Percentiles rank a stretch among this genome's conserved stretches.
Evolutionary conservation across 257 asterid genomes (phyloP).

Genomic region (Craterostigma plantagineum): DNA sequence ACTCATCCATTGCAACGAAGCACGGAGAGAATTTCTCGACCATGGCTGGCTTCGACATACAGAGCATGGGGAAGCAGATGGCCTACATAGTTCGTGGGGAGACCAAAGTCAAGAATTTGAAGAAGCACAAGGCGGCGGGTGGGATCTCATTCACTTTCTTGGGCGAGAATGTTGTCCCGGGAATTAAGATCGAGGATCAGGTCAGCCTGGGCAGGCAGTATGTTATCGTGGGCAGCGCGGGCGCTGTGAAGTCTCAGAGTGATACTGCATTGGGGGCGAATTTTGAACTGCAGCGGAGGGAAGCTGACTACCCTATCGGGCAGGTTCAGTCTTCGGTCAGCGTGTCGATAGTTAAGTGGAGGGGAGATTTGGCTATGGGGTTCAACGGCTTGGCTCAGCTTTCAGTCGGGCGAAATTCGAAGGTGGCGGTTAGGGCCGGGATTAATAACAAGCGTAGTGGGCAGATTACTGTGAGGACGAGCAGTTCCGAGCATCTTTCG

Average conservation of each 20-base stretch:
- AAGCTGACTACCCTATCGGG: conserved; percentile 65
- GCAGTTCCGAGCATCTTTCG: conserved; percentile 87
- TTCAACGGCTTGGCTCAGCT: conserved; percentile 62
- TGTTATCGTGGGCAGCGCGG: conserved; percentile 64
- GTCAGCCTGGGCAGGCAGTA: conserved; percentile 52
- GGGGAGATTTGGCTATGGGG: conserved; percentile 82
- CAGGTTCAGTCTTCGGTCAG: conserved; percentile 79
- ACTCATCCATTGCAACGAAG: conserved; percentile 59
- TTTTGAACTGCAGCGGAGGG: conserved; percentile 71
- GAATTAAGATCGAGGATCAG: conserved; percentile 72
- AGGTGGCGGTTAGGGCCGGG: conserved; percentile 87
- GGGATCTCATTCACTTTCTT: conserved; percentile 62
- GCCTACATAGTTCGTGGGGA: conserved; percentile 77
- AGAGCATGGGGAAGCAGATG: conserved; percentile 80
- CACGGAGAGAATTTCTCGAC: conserved; percentile 52
- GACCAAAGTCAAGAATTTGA: conserved; percentile 46
- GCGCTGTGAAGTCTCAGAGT: conserved; percentile 47
- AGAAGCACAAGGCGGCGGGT: conserved; percentile 51
- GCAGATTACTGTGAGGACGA: conserved; percentile 73
- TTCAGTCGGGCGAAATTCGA: conserved; percentile 50
- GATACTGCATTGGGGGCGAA: conserved; percentile 92
- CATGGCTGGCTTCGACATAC: conserved; percentile 86
- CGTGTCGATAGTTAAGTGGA: conserved; percentile 71
- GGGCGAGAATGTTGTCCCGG: conserved; percentile 76
- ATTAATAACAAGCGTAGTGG: conserved; percentile 90